Evolutionary conservation across 106 monocot species (phyloP), one percentile per base, ranked within the genome.

Genomic region (Cymbidium sinense): DNA sequence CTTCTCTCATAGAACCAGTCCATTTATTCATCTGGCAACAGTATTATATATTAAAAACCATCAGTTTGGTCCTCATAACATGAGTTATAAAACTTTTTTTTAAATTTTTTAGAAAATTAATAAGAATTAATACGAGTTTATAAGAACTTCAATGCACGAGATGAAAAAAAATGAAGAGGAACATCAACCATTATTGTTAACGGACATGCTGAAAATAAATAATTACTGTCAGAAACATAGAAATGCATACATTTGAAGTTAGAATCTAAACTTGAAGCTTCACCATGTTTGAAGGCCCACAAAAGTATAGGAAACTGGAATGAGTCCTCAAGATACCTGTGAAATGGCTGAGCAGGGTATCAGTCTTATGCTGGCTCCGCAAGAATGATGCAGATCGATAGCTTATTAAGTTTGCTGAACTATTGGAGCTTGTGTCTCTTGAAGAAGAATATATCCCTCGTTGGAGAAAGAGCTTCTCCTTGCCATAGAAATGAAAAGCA

Each of bases 361-460:
- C 6, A 75, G 25, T 58, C 30, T 93, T 82, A 23, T 64, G 64
- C 70, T 70, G 82, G 64, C 50, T 79, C 10, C 70, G 74, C 23
- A 83, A 85, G 44, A 87, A 73, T 23, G 87, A 84, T 78, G 80
- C 54, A 75, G 85, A 89, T 75, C 82, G 86, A 75, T 84, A 73
- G 67, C 87, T 91, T 37, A 96, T 75, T 55, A 96, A 87, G 78
- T 89, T 88, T 33, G 82, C 65, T 43, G 76, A 79, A 85, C 93
- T 96, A 69, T 81, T 93, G 84, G 75, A 93, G 76, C 91, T 96
- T 34, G 58, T 64, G 81, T 88, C 85, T 74, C 85, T 86, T 4
- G 84, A 82, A 67, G 67, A 67, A 34, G 87, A 84, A 75, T 75
- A 71, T 64, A 78, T 70, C 28, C 29, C 50, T 39, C 52, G 34